Evolutionary conservation across 2,329 filamentous ascomycete species (phyloP), one percentile per base, ranked within the genome.

Genomic region (Colletotrichum acutatum): DNA sequence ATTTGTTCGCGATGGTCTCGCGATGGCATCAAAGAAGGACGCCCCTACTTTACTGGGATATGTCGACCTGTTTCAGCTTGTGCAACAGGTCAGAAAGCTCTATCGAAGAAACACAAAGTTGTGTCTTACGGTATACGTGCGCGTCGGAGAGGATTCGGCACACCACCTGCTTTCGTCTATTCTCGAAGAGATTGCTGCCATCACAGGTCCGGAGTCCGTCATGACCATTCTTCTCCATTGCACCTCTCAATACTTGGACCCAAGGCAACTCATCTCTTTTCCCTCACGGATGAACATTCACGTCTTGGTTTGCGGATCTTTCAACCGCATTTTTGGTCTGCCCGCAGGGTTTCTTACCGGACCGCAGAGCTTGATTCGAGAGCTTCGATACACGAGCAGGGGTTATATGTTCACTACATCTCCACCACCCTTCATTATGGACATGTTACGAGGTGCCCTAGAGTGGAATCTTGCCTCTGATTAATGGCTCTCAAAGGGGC

Each of bases 341-440:
- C 56, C 69, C 0, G 61, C 70, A 1, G 74, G 69, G 6, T 76
- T 74, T 19, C 58, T 74, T 4, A 66, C 70, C 5, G 74, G 73
- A 0, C 24, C 70, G 4, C 67, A 66, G 16, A 63, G 60, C 11
- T 30, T 75, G 11, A 49, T 75, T 12, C 57, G 58, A 12, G 74
- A 76, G 57, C 61, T 75, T 11, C 57, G 74, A 34, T 73, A 71
- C 8, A 74, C 73, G 5, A 74, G 73, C 12, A 58, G 73, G 2
- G 73, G 61, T 1, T 72, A 71, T 54, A 63, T 71, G 67, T 71
- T 75, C 58, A 71, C 64, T 4, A 68, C 73, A 2, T 68, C 73
- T 8, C 63, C 64, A 22, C 70, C 70, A 16, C 70, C 73, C 0
- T 74, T 75, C 37, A 42, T 74, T 3, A 65, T 74, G 64, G 67